Conservation (phyloP, 148 eudicot genomes). For the Silene uniflora region DNA sequence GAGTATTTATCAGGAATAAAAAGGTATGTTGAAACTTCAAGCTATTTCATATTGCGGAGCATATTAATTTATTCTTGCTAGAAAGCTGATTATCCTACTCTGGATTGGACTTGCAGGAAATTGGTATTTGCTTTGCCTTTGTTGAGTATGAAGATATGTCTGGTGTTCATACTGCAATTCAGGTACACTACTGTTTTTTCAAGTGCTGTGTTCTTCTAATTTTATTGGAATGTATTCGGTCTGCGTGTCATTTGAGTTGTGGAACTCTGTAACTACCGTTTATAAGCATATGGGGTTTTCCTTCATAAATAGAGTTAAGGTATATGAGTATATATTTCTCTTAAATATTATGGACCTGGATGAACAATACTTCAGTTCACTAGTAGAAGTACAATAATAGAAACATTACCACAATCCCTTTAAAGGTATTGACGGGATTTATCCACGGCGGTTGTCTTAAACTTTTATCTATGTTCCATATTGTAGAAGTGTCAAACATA, state of each 20-base stretch:
- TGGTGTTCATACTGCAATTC: conserved; percentile 65
- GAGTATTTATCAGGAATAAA: conserved; percentile 65
- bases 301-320: not conserved
- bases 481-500: too few relatives aligned
- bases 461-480: too few relatives aligned
- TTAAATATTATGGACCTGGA: not conserved
- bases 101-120: conserved; percentile 47
- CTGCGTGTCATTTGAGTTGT: not conserved
- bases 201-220: not conserved
- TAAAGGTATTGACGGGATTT: too few relatives aligned
- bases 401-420: too few relatives aligned
- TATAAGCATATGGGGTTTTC: not conserved
- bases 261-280: not conserved
- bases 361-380: not conserved
- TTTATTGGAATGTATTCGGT: not conserved
- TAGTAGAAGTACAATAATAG: too few relatives aligned
- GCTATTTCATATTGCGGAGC: conserved; percentile 1
- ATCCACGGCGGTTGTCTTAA: too few relatives aligned
- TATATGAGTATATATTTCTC: not conserved
- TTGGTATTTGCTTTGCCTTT: conserved; percentile 93
- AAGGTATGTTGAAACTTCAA: conserved; percentile 32
- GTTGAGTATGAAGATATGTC: conserved; percentile 90
- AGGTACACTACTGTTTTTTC: conserved; percentile 39
- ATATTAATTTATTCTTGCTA: not conserved
- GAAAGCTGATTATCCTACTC: not conserved